These are phyloP conservation scores for Vigna radiata DNA, from an alignment of 306 rosid genomes.

Conservation along the genomic window DNA sequence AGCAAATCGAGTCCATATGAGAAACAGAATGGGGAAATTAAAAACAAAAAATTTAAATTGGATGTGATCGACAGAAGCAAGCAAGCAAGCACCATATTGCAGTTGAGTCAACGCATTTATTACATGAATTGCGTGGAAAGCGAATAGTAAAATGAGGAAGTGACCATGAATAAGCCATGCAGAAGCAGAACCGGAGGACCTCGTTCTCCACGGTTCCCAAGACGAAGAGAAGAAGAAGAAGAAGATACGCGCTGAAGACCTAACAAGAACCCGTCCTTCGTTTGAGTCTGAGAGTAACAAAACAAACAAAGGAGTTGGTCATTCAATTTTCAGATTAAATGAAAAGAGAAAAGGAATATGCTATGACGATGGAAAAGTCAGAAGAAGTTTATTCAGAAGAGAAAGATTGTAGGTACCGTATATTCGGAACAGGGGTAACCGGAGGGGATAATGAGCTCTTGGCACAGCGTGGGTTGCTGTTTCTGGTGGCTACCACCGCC, in stretches of 20 bases:
- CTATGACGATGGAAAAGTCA: not conserved
- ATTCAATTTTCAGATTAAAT: not conserved
- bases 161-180: slow-evolving; percentile 83
- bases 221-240: slow-evolving; percentile 45
- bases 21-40: slow-evolving; percentile 8
- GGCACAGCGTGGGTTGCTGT: slow-evolving; percentile 56
- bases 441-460: slow-evolving; percentile 63
- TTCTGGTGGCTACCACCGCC: slow-evolving; percentile 40
- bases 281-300: slow-evolving; percentile 57
- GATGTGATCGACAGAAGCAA: not conserved
- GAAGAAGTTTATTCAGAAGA: no score
- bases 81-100: not conserved
- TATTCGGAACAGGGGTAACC: slow-evolving; percentile 87
- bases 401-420: slow-evolving; percentile 44
- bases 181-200: slow-evolving; percentile 85
- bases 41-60: not conserved
- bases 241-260: slow-evolving; percentile 87
- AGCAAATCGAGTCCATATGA: not conserved
- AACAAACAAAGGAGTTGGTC: not conserved
- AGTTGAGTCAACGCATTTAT: not conserved
- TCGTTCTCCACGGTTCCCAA: slow-evolving; percentile 41
- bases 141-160: slow-evolving; percentile 10
- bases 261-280: slow-evolving; percentile 83
- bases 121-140: not conserved
- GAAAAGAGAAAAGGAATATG: not conserved